phyloP scores from a whole-genome alignment of 768 basidiomycete genomes.

The Paxillus ammoniavirescens region DNA sequence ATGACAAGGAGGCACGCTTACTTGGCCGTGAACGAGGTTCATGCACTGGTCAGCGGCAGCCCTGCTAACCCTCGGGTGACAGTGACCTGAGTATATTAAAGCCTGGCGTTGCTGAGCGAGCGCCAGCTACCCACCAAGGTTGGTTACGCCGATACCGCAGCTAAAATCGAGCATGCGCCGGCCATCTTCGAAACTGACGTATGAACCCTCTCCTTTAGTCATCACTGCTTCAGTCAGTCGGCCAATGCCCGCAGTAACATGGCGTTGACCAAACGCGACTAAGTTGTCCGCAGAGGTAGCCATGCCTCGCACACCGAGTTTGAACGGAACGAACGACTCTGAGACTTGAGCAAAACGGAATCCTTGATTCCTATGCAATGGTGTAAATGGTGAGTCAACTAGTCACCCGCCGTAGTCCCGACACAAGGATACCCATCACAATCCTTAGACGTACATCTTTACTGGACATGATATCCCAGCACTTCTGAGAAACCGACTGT shows the following conservation, averaged over 20 bases:
- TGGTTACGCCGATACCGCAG: constrained; percentile 84
- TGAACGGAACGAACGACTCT: not conserved
- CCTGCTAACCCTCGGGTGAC: constrained; percentile 80
- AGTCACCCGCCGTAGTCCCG: not conserved
- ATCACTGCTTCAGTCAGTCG: constrained; percentile 54
- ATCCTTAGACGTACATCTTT: constrained; percentile 12
- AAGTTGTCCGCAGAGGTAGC: constrained; percentile 22
- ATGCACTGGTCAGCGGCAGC: constrained; percentile 89
- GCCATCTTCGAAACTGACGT: constrained; percentile 72
- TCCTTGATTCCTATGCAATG: constrained; percentile 4
- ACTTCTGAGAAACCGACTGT: not conserved
- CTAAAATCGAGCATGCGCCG: constrained; percentile 80
- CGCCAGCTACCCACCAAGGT: constrained; percentile 53
- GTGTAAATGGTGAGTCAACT: not conserved
- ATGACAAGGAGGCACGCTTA: constrained; percentile 27
- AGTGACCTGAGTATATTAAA: constrained; percentile 58
- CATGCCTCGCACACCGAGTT: constrained; percentile 14
- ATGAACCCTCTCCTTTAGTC: constrained; percentile 68
- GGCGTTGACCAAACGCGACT: constrained; percentile 39
- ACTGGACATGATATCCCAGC: not conserved
- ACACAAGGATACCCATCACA: not conserved
- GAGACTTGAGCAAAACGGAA: not conserved
- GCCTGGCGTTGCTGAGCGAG: not conserved
- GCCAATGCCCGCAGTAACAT: constrained; percentile 46
- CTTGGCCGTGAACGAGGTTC: constrained; percentile 77